Evolutionary conservation across 2,329 filamentous ascomycete species (phyloP).

Genomic region (Sporothrix variecibatus): DNA sequence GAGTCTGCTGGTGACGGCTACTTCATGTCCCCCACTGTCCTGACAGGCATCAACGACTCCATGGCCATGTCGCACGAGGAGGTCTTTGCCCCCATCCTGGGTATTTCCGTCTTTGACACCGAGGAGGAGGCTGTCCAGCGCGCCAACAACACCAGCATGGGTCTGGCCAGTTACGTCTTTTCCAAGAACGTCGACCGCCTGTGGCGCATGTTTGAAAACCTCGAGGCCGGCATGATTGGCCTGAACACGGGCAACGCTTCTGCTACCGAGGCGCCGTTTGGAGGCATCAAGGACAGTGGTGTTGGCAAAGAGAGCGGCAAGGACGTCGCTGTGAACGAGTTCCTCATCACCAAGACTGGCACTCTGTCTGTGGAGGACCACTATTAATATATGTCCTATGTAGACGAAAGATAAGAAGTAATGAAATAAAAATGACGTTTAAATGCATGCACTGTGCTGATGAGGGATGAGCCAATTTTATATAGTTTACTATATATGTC

Average conservation of each 20-base stretch:
- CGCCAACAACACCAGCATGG: slow-evolving; percentile 62
- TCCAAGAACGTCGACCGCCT: slow-evolving; percentile 54
- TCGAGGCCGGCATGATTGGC: slow-evolving; percentile 56
- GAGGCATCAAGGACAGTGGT: slow-evolving; percentile 52
- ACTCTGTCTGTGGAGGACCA: slow-evolving; percentile 47
- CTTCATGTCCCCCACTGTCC: slow-evolving; percentile 65
- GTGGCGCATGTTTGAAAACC: slow-evolving; percentile 59
- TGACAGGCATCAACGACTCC: slow-evolving; percentile 49
- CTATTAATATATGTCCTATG: slow-evolving; percentile 33
- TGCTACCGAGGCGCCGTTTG: slow-evolving; percentile 49
- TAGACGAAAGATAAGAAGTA: neutral
- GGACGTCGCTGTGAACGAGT: slow-evolving; percentile 51
- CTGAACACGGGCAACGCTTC: slow-evolving; percentile 46
- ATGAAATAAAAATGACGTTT: neutral
- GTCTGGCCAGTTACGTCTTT: slow-evolving; percentile 48
- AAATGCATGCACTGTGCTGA: neutral
- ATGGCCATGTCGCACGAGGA: slow-evolving; percentile 56
- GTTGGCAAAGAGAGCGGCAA: slow-evolving; percentile 52
- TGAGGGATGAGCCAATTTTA: no score
- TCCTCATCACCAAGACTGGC: slow-evolving; percentile 49
- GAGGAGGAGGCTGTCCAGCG: slow-evolving; percentile 56
- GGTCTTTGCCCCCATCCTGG: slow-evolving; percentile 60
- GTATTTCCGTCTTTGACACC: slow-evolving; percentile 56
- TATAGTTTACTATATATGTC: neutral
- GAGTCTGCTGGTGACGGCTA: slow-evolving; percentile 48